Percentiles rank a stretch among this genome's conserved stretches.
phyloP scores from a whole-genome alignment of 306 rosid genomes.

The Rosa lucieae region DNA sequence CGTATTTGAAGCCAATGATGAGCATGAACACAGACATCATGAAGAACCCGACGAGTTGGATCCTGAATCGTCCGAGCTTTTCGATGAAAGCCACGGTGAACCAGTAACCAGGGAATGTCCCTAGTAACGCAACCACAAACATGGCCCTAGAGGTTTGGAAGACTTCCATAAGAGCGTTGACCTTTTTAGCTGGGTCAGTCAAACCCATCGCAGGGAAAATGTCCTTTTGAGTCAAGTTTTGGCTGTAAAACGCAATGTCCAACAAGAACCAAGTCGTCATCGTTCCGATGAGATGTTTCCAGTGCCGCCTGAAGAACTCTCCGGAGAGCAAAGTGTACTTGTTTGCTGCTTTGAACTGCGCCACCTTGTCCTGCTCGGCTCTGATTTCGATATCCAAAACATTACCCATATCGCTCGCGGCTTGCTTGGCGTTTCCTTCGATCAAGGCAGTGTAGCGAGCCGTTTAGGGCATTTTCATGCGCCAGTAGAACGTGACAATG shows the following conservation, averaged over 20 bases:
- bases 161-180: constrained; percentile 53
- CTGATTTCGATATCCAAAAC: constrained; percentile 65
- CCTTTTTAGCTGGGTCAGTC: fast-evolving
- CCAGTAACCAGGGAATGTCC: constrained; percentile 82
- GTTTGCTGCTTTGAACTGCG: constrained; percentile 51
- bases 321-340: constrained; percentile 37
- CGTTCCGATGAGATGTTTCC: constrained; percentile 59
- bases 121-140: constrained; percentile 62
- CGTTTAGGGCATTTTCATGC: constrained; percentile 82
- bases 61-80: constrained; percentile 57
- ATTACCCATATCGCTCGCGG: constrained; percentile 59
- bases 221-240: constrained; percentile 69
- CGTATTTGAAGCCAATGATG: constrained; percentile 43
- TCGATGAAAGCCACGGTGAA: constrained; percentile 65
- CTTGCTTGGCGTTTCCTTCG: constrained; percentile 78
- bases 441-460: constrained; percentile 74
- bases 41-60: constrained; percentile 70
- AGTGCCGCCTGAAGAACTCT: constrained; percentile 51
- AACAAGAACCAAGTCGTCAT: constrained; percentile 66
- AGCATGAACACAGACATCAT: constrained; percentile 82
- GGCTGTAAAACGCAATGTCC: constrained; percentile 80
- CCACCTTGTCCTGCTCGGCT: constrained; percentile 54
- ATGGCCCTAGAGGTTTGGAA: constrained; percentile 66
- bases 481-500: constrained; percentile 52
- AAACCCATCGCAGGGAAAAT: constrained; percentile 64